Conservation (phyloP, 2,329 filamentous ascomycete species). For the Cladosporium halotolerans region DNA sequence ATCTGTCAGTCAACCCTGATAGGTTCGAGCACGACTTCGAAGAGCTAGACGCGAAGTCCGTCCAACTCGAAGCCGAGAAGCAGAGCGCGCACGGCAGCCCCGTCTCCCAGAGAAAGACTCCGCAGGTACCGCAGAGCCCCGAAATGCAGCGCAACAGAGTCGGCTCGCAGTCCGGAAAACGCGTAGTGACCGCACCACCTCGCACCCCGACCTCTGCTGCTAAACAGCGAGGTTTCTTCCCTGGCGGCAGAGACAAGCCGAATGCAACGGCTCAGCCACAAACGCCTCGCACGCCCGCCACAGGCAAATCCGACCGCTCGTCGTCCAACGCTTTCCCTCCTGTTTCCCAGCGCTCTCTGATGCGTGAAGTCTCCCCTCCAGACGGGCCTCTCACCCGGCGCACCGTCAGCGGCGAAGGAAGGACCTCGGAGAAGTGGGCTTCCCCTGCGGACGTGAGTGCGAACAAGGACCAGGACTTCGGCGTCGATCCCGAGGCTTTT, state of each 20-base stretch:
- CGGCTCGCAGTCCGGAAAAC: background rate
- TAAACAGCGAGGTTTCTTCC: slow-evolving; percentile 16
- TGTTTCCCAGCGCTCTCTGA: slow-evolving; percentile 18
- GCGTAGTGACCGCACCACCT: slow-evolving; percentile 13
- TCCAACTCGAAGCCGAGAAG: slow-evolving; percentile 22
- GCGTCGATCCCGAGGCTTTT: slow-evolving; percentile 13
- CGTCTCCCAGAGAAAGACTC: background rate
- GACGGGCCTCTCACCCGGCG: slow-evolving; percentile 14
- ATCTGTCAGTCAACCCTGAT: slow-evolving; percentile 28
- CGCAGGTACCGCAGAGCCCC: background rate
- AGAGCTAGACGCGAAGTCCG: slow-evolving; percentile 22
- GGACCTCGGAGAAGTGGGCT: slow-evolving; percentile 13
- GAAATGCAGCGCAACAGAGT: background rate
- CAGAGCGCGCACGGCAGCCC: slow-evolving; percentile 13
- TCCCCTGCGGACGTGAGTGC: slow-evolving; percentile 3
- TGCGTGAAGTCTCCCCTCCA: slow-evolving; percentile 20
- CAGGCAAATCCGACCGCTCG: slow-evolving; percentile 10
- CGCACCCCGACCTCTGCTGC: slow-evolving; percentile 22
- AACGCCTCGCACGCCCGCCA: slow-evolving; percentile 10
- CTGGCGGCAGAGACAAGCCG: slow-evolving; percentile 15
- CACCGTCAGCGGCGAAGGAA: background rate
- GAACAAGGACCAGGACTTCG: slow-evolving; percentile 14
- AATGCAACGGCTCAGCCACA: slow-evolving; percentile 20
- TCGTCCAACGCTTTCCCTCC: slow-evolving; percentile 13
- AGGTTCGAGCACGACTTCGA: slow-evolving; percentile 28